Conservation (phyloP, 805 yeast genomes). For the Sugiyamaella valdiviana region DNA sequence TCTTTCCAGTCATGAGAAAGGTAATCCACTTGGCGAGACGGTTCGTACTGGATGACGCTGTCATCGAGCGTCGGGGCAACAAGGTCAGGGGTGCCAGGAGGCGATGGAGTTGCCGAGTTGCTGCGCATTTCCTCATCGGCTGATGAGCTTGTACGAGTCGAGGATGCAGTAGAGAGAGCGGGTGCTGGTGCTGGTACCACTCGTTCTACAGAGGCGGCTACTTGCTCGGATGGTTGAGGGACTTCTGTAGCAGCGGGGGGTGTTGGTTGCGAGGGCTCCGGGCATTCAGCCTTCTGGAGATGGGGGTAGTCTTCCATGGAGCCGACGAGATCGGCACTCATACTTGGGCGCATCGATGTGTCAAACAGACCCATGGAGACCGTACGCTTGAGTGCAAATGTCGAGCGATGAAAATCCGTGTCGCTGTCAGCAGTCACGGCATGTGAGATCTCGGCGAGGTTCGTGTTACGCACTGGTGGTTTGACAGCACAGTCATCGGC, state of each 20-base stretch:
- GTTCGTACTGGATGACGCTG: constrained; percentile 69
- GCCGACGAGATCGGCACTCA: constrained; percentile 30
- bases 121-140: constrained; percentile 13
- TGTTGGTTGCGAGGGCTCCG: neutral
- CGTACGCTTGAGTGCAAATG: constrained; percentile 73
- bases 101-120: constrained; percentile 14
- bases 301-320: constrained; percentile 22
- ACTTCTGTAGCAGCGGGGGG: neutral
- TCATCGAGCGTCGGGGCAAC: constrained; percentile 48
- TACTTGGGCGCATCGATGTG: constrained; percentile 37
- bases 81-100: constrained; percentile 23
- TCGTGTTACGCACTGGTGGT: constrained; percentile 12
- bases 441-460: constrained; percentile 33
- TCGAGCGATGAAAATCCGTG: constrained; percentile 62
- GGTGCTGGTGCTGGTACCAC: neutral
- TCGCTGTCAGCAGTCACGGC: constrained; percentile 59
- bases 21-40: constrained; percentile 89
- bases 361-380: constrained; percentile 77
- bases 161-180: neutral
- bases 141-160: neutral
- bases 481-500: neutral
- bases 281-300: constrained; percentile 6
- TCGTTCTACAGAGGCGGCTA: neutral
- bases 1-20: constrained; percentile 95
- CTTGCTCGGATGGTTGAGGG: neutral